A percentile compares a stretch with the other conserved stretches of the same genome.
phyloP scores from a whole-genome alignment of 179 eudicot species.

The Spinacia oleracea region DNA sequence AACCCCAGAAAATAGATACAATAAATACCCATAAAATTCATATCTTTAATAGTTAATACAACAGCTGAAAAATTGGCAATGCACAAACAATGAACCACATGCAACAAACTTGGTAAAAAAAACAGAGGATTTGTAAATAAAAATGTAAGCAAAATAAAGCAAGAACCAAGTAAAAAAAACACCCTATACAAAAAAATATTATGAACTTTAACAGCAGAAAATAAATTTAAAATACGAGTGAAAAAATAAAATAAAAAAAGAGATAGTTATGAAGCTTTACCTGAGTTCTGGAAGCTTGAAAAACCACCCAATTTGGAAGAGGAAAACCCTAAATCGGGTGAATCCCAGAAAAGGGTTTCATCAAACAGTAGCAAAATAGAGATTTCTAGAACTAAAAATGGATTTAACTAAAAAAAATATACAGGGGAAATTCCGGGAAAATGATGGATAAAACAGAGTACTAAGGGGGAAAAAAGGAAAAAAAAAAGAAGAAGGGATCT shows the following conservation, averaged over 20 bases:
- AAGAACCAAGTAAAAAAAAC: background rate
- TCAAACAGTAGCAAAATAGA: slow-evolving; percentile 10
- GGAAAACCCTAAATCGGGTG: slow-evolving; percentile 10
- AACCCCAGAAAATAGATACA: slow-evolving; percentile 7
- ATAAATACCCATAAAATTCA: slow-evolving; percentile 4
- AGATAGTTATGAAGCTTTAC: background rate
- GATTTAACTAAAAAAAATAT: background rate
- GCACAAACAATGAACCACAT: slow-evolving; percentile 13
- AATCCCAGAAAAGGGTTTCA: slow-evolving; percentile 19
- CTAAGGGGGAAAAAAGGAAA: background rate
- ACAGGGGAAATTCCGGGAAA: background rate
- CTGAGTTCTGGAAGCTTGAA: slow-evolving; percentile 14
- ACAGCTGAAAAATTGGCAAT: background rate
- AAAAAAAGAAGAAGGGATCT: slow-evolving; percentile 11
- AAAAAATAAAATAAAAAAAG: background rate
- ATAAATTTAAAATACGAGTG: background rate
- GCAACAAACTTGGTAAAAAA: slow-evolving; percentile 18
- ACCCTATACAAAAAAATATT: background rate
- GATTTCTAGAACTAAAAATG: background rate
- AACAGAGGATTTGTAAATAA: slow-evolving; percentile 1
- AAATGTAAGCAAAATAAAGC: background rate
- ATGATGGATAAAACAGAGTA: background rate
- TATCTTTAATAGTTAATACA: background rate
- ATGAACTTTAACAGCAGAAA: background rate
- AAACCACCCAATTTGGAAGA: slow-evolving; percentile 22